Evolutionary conservation across 1,284 basidiomycete genomes (phyloP).

Genomic region (Trametes pubescens): DNA sequence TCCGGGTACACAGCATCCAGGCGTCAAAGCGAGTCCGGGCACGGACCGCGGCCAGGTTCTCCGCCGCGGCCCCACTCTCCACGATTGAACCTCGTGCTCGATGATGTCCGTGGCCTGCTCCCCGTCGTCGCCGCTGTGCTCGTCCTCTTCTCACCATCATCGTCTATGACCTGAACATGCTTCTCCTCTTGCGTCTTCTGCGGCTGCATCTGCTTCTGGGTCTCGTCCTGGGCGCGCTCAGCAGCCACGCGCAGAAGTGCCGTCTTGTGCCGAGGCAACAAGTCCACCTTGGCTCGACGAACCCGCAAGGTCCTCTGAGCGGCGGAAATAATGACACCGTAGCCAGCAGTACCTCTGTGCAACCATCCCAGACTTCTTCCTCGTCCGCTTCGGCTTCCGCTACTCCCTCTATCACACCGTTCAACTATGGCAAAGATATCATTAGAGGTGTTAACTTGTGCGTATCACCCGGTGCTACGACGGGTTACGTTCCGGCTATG

Average conservation of each 20-base stretch:
- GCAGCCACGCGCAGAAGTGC: constrained; percentile 35
- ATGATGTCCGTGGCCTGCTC: background rate
- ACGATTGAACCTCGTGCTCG: constrained; percentile 9
- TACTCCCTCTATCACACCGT: constrained; percentile 42
- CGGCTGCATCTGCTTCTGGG: constrained; percentile 16
- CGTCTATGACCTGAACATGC: constrained; percentile 21
- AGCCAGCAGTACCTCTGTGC: constrained; percentile 22
- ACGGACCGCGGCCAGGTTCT: background rate
- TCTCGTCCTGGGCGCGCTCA: background rate
- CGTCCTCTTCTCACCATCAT: constrained; percentile 1
- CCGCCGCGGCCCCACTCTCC: constrained; percentile 1
- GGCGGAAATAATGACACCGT: constrained; percentile 17
- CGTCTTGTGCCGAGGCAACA: constrained; percentile 34
- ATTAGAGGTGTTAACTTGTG: constrained; percentile 74
- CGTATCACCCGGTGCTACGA: constrained; percentile 31
- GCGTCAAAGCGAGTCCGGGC: too few relatives aligned
- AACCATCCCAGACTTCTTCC: constrained; percentile 22
- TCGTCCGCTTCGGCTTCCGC: constrained; percentile 9
- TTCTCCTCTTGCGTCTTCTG: constrained; percentile 16
- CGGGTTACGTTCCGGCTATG: background rate
- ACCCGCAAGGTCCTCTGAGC: constrained; percentile 22
- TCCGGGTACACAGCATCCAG: too few relatives aligned
- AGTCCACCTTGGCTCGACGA: constrained; percentile 10
- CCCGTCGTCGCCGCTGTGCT: background rate
- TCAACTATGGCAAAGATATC: constrained; percentile 58